A percentile compares a stretch with the other conserved stretches of the same genome.
Conservation (phyloP, 768 basidiomycete species). For the Daedaleopsis sinensis region DNA sequence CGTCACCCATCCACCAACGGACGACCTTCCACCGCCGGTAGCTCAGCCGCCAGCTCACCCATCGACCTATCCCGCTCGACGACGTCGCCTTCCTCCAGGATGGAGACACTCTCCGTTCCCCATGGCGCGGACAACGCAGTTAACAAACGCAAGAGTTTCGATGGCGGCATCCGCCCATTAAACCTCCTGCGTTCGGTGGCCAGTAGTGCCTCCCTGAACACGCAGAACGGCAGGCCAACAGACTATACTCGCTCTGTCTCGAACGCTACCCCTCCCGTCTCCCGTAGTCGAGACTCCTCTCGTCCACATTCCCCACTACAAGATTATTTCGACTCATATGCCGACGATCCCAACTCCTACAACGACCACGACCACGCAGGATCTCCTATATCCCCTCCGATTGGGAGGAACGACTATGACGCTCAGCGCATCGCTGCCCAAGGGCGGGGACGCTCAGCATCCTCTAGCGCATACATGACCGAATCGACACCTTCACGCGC, state of each 20-base stretch:
- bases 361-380: conserved; percentile 15
- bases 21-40: conserved; percentile 18
- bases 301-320: conserved; percentile 35
- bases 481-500: conserved; percentile 9
- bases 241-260: conserved; percentile 9
- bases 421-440: neutral
- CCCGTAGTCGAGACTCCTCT: conserved; percentile 29
- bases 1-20: conserved; percentile 11
- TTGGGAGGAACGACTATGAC: neutral
- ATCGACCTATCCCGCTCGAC: conserved; percentile 23
- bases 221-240: conserved; percentile 5
- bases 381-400: conserved; percentile 14
- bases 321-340: conserved; percentile 31
- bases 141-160: conserved; percentile 46
- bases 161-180: conserved; percentile 45
- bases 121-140: conserved; percentile 12
- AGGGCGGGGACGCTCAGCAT: conserved; percentile 28
- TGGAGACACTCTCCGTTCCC: conserved; percentile 25
- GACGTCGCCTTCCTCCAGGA: conserved; percentile 16
- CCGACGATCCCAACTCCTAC: conserved; percentile 11
- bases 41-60: conserved; percentile 17
- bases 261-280: conserved; percentile 22
- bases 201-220: conserved; percentile 17
- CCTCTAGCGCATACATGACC: conserved; percentile 22
- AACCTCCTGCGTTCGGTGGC: conserved; percentile 33